Percentiles rank a stretch among this genome's conserved stretches.
Evolutionary conservation across 148 eudicot genomes (phyloP).

Genomic region (Vaccinium myrtillus): DNA sequence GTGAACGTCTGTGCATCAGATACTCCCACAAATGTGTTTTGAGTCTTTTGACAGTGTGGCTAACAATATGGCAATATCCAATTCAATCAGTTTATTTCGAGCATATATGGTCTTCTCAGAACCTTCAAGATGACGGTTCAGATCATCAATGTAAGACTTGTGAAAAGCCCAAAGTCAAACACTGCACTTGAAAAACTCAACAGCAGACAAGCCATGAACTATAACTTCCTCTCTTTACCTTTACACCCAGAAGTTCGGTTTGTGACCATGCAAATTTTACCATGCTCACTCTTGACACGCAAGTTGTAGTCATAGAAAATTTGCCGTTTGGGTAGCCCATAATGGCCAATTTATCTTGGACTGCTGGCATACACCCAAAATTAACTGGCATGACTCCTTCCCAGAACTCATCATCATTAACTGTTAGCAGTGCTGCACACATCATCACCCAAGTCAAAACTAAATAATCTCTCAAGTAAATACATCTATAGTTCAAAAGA

Average conservation of each 20-base stretch:
- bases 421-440: not conserved
- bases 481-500: not conserved
- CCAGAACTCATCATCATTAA: constrained; percentile 1
- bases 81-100: not conserved
- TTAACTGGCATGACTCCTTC: not conserved
- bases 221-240: not conserved
- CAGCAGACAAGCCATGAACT: not conserved
- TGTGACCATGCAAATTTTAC: not conserved
- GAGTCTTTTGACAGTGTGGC: not conserved
- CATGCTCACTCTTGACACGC: not conserved
- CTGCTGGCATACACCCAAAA: not conserved
- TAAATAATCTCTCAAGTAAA: not conserved
- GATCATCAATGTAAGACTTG: not conserved
- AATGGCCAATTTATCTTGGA: not conserved
- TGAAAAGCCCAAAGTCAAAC: not conserved
- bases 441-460: not conserved
- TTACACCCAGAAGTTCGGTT: not conserved
- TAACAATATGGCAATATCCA: not conserved
- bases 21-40: not conserved
- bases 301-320: not conserved
- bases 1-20: not conserved
- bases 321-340: not conserved
- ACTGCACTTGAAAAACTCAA: not conserved
- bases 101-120: not conserved
- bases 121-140: not conserved